Evolutionary conservation across 331 rosid species (phyloP), one percentile per base, ranked within the genome.

Genomic region (Prunus yedoensis): DNA sequence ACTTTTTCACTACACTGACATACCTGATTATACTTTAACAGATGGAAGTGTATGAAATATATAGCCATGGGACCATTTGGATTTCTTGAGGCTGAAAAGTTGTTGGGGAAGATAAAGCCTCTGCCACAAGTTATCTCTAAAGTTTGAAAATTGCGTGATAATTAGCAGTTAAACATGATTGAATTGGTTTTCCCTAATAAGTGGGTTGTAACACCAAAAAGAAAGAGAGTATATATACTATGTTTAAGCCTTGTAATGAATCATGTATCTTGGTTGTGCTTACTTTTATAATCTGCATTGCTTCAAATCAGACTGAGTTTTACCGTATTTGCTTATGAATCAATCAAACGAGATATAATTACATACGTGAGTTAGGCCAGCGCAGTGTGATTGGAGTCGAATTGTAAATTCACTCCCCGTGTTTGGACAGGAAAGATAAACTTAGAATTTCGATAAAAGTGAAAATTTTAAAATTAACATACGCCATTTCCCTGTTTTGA

Each of bases 31-130:
- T 62, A 11, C 66, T 66, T 64, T 74, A 76, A 77, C 96, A 91
- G 97, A 79, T 94, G 96, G 97, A 89, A 89, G 80, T 43, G 23
- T 43, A 71, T 88, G 74, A 94, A 94, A 71, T 94, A 79, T 78
- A 13, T 90, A 78, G 85, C 96, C 32, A 46, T 81, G 25, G 99
- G 99, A 73, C 78, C 97, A 28, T n/a, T 94, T 59, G 98, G 98
- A 74, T 92, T 94, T 84, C 68, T 91, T 56, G 99, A 91, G 84
- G 97, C 95, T 2, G 96, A 91, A 80, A 91, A 89, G 82, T 69
- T 91, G 81, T 56, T 91, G 84, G 95, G 88, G 79, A 91, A 85
- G 92, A 83, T 89, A 76, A 91, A 85, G 84, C 97, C 94, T 38
- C 71, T 43, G 23, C 67, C 83, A 43, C 28, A 81, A 23, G 77